phyloP scores from a whole-genome alignment of 495 filamentous ascomycete genomes.

The Neurospora sp. region DNA sequence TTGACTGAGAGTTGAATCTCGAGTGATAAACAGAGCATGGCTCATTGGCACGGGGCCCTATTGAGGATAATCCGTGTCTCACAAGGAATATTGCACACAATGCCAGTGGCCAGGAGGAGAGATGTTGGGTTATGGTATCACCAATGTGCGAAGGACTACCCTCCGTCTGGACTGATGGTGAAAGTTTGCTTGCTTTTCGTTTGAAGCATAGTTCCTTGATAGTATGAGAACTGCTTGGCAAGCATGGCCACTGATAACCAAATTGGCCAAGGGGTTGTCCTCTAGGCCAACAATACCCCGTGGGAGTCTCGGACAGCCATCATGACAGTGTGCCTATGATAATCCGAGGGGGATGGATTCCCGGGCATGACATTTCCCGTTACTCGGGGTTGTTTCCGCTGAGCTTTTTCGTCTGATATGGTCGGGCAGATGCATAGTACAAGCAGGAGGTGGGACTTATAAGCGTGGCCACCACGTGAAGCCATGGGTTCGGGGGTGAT shows the following conservation, averaged over 20 bases:
- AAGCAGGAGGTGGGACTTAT: neutral
- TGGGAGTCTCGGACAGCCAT: neutral
- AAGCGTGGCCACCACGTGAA: neutral
- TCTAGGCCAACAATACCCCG: neutral
- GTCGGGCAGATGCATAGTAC: neutral
- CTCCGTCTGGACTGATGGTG: neutral
- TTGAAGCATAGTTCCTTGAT: neutral
- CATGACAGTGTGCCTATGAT: neutral
- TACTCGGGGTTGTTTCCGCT: neutral
- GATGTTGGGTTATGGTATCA: neutral
- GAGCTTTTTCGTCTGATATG: neutral
- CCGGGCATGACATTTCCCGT: neutral
- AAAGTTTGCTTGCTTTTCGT: neutral
- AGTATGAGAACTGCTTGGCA: neutral
- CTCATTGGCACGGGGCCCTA: neutral
- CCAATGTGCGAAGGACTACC: neutral
- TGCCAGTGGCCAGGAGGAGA: neutral
- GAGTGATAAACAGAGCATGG: neutral
- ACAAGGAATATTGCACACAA: neutral
- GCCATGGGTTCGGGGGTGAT: neutral
- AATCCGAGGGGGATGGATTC: neutral
- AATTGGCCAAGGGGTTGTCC: neutral
- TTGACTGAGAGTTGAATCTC: neutral
- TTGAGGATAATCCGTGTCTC: neutral
- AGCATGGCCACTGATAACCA: neutral